Conservation (phyloP, 257 asterid species). For the Handroanthus guayacan region DNA sequence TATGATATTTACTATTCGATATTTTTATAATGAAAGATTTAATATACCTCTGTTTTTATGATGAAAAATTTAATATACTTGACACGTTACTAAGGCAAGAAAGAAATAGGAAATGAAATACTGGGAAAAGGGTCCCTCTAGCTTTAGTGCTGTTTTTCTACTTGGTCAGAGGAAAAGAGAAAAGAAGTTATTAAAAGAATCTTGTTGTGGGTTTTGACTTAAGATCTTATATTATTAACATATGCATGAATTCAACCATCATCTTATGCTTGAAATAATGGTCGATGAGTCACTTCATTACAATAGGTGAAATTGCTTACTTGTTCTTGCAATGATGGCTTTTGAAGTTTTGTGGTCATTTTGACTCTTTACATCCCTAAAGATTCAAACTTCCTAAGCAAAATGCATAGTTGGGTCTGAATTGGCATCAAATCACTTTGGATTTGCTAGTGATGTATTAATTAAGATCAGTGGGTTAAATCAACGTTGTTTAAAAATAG, state of each 20-base stretch:
- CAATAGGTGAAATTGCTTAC: slow-evolving; percentile 3
- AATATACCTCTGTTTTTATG: no score
- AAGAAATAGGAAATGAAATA: no score
- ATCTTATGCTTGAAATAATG: slow-evolving; percentile 34
- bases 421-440: slow-evolving; percentile 12
- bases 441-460: slow-evolving; percentile 12
- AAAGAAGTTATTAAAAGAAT: neutral
- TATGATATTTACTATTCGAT: no score
- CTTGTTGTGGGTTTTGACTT: slow-evolving; percentile 48
- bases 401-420: slow-evolving; percentile 20
- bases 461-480: slow-evolving; percentile 16
- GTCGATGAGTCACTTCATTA: slow-evolving; percentile 20
- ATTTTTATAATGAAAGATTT: no score
- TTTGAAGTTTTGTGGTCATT: slow-evolving; percentile 3
- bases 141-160: slow-evolving; percentile 35
- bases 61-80: no score
- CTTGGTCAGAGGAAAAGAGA: neutral
- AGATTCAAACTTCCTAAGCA: slow-evolving; percentile 31
- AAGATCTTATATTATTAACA: slow-evolving; percentile 29
- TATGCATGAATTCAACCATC: slow-evolving; percentile 33
- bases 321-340: slow-evolving; percentile 29
- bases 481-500: slow-evolving; percentile 11
- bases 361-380: slow-evolving; percentile 29
- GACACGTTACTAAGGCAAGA: no score
- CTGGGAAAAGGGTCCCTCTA: slow-evolving; percentile 29